Percentiles rank a stretch among this genome's conserved stretches.
Conservation (phyloP, 805 yeast genomes). For the Ogataea polymorpha region DNA sequence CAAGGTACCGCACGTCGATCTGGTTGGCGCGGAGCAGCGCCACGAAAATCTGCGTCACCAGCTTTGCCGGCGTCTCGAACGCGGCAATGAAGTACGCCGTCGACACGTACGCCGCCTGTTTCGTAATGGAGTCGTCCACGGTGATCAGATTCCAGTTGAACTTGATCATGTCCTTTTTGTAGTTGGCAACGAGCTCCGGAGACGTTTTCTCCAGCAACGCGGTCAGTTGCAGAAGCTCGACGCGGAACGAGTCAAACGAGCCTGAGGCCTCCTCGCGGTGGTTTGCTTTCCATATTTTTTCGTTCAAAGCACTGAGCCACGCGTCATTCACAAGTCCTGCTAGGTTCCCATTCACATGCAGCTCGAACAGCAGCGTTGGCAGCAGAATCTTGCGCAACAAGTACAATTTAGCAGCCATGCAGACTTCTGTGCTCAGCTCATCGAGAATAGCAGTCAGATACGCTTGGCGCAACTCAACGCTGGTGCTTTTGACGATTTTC, state of each 20-base stretch:
- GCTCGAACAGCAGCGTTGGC: constrained; percentile 62
- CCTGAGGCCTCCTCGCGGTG: constrained; percentile 58
- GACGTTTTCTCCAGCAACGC: constrained; percentile 71
- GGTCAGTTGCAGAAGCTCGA: constrained; percentile 78
- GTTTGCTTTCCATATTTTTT: constrained; percentile 70
- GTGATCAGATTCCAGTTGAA: constrained; percentile 93
- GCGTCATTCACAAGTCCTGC: constrained; percentile 15
- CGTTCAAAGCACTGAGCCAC: constrained; percentile 67
- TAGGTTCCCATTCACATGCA: constrained; percentile 41
- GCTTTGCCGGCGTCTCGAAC: constrained; percentile 83
- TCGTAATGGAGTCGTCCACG: constrained; percentile 81
- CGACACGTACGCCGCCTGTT: constrained; percentile 89
- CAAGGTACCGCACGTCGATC: constrained; percentile 77
- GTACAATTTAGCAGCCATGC: constrained; percentile 56
- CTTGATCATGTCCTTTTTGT: constrained; percentile 81
- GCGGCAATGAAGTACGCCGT: constrained; percentile 83
- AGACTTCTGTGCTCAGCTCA: constrained; percentile 42
- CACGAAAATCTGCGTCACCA: constrained; percentile 89
- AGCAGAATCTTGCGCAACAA: constrained; percentile 62
- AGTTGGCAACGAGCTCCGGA: constrained; percentile 53
- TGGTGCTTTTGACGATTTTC: constrained; percentile 49
- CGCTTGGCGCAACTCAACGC: constrained; percentile 43
- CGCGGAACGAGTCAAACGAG: constrained; percentile 66
- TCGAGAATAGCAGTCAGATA: constrained; percentile 53
- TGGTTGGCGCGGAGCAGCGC: constrained; percentile 84